A percentile compares a stretch with the other conserved stretches of the same genome.
Evolutionary conservation across 148 eudicot species (phyloP).

Genomic region (Persicaria maculosa): DNA sequence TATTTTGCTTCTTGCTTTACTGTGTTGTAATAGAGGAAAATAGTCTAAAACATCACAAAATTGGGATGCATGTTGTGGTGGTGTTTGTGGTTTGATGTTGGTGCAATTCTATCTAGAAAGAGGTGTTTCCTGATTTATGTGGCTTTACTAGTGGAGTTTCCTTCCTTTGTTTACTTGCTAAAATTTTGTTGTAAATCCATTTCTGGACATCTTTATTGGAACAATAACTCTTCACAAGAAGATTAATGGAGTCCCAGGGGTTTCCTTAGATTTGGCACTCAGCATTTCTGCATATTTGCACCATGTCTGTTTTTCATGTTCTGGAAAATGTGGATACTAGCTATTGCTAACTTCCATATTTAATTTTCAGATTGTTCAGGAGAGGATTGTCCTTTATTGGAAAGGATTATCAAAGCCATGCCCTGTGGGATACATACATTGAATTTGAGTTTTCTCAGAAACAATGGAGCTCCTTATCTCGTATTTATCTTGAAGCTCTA

Average conservation of each 20-base stretch:
- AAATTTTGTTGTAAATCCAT: too few relatives aligned
- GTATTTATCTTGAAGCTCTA: conserved; percentile 49
- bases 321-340: not conserved
- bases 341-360: not conserved
- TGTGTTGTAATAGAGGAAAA: too few relatives aligned
- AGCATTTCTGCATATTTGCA: not conserved
- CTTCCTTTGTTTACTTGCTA: too few relatives aligned
- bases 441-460: conserved; percentile 75
- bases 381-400: conserved; percentile 73
- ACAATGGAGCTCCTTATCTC: conserved; percentile 71
- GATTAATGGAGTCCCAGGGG: not conserved
- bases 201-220: too few relatives aligned
- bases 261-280: not conserved
- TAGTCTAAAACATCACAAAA: too few relatives aligned
- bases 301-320: not conserved
- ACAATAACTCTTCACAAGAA: not conserved
- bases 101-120: too few relatives aligned
- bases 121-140: too few relatives aligned
- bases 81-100: too few relatives aligned
- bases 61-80: too few relatives aligned
- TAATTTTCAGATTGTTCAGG: conserved; percentile 51
- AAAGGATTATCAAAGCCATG: conserved; percentile 71
- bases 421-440: conserved; percentile 75
- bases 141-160: too few relatives aligned
- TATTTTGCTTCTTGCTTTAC: too few relatives aligned